phyloP scores from a whole-genome alignment of 352 stramenopile genomes.

The Nothophytophthora sp. region DNA sequence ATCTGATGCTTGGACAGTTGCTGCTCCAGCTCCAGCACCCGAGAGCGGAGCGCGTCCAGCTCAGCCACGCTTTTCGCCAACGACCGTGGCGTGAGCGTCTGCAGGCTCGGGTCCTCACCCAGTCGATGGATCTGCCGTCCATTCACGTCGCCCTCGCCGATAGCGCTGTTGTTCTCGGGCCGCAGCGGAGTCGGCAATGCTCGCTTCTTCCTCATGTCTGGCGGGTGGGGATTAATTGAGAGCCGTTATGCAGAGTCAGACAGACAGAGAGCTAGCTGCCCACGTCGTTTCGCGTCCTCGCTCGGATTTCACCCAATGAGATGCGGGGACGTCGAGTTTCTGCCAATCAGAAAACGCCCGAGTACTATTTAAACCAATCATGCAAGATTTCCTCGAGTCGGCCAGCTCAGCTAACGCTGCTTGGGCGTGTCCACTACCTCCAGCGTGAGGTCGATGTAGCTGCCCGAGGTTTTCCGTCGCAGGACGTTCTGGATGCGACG shows the following conservation, averaged over 20 bases:
- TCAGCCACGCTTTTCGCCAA: constrained; percentile 61
- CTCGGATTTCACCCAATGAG: constrained; percentile 1
- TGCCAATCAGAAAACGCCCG: not conserved
- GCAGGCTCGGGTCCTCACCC: constrained; percentile 38
- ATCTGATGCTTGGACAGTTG: constrained; percentile 56
- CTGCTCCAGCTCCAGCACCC: constrained; percentile 54
- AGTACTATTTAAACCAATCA: constrained; percentile 32
- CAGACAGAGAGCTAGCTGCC: not conserved
- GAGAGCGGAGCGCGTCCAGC: constrained; percentile 44
- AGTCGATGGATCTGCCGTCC: constrained; percentile 52
- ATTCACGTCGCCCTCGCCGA: constrained; percentile 17
- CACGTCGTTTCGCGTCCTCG: constrained; percentile 15
- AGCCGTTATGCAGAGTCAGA: constrained; percentile 9
- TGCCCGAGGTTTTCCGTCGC: constrained; percentile 68
- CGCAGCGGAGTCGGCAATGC: constrained; percentile 13
- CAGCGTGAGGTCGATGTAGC: constrained; percentile 78
- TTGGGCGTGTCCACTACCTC: constrained; percentile 76
- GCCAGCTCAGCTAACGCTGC: constrained; percentile 7
- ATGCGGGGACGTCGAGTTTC: not conserved
- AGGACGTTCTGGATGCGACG: constrained; percentile 70
- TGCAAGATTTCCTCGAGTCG: constrained; percentile 1
- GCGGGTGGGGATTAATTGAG: not conserved
- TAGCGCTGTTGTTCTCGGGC: constrained; percentile 4
- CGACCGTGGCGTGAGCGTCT: constrained; percentile 52
- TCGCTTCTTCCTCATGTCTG: constrained; percentile 19